A percentile compares a stretch with the other conserved stretches of the same genome.
These are phyloP conservation scores for Phytophthora tubulina DNA, from an alignment of 352 stramenopile species.

Conservation along the genomic window DNA sequence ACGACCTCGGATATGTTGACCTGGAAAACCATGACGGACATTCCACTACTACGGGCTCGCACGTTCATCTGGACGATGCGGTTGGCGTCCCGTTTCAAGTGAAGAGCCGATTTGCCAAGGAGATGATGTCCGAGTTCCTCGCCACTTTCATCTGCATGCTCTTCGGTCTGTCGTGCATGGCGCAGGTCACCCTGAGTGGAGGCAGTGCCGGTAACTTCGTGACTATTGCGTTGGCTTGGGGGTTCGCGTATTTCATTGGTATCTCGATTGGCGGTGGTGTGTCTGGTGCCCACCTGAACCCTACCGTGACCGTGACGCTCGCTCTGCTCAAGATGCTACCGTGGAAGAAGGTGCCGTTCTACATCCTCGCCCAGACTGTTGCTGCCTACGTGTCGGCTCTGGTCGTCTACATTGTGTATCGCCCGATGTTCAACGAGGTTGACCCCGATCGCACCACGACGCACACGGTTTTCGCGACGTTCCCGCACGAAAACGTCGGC, in stretches of 20 bases:
- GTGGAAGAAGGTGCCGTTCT: constrained; percentile 57
- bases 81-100: constrained; percentile 22
- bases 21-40: constrained; percentile 30
- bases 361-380: constrained; percentile 52
- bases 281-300: constrained; percentile 66
- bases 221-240: constrained; percentile 64
- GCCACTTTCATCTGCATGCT: constrained; percentile 61
- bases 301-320: constrained; percentile 58
- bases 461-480: constrained; percentile 52
- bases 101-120: constrained; percentile 48
- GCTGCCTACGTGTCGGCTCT: constrained; percentile 49
- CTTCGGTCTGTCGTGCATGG: constrained; percentile 61
- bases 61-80: constrained; percentile 12
- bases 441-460: constrained; percentile 47
- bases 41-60: constrained; percentile 17
- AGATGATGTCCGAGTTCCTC: constrained; percentile 68
- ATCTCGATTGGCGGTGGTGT: constrained; percentile 55
- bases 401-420: constrained; percentile 59
- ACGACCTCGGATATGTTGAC: constrained; percentile 31
- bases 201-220: constrained; percentile 54
- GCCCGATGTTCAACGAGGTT: constrained; percentile 49
- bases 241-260: constrained; percentile 64
- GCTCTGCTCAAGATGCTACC: constrained; percentile 51
- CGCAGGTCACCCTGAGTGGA: constrained; percentile 57
- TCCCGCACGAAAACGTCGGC: constrained; percentile 41